These are phyloP conservation scores for Volutella citrinella DNA, from an alignment of 2,329 filamentous ascomycete species.

Conservation along the genomic window DNA sequence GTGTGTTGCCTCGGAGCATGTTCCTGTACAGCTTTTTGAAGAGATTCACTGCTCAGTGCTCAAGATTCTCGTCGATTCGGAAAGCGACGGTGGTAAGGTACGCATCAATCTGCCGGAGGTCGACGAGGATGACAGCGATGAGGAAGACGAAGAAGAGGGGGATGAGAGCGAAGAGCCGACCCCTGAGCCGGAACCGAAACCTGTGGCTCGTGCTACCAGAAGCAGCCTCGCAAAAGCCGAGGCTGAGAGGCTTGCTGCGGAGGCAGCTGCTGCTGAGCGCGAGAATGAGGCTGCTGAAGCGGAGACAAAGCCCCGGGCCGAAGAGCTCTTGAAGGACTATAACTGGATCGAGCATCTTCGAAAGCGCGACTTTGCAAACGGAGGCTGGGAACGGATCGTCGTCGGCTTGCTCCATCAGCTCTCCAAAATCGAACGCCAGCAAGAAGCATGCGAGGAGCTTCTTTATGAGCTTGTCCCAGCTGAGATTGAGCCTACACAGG, in stretches of 20 bases:
- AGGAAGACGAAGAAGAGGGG: slow-evolving; percentile 59
- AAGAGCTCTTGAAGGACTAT: slow-evolving; percentile 70
- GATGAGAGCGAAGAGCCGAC: slow-evolving; percentile 51
- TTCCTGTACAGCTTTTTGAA: slow-evolving; percentile 79
- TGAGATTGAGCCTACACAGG: slow-evolving; percentile 68
- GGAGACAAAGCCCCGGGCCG: slow-evolving; percentile 62
- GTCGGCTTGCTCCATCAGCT: slow-evolving; percentile 83
- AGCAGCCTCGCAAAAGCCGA: slow-evolving; percentile 83
- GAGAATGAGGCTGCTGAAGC: slow-evolving; percentile 44
- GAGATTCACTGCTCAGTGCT: slow-evolving; percentile 91
- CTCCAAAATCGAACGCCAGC: slow-evolving; percentile 69
- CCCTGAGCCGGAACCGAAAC: slow-evolving; percentile 70
- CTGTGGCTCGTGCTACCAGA: slow-evolving; percentile 69
- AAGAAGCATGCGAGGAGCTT: slow-evolving; percentile 73
- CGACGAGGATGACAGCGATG: slow-evolving; percentile 67
- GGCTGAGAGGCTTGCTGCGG: slow-evolving; percentile 63
- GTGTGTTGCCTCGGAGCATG: slow-evolving; percentile 68
- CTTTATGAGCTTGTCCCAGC: slow-evolving; percentile 78
- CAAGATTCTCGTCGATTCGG: slow-evolving; percentile 77
- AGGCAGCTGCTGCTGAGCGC: slow-evolving; percentile 53
- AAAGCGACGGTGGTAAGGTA: slow-evolving; percentile 73
- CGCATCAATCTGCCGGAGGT: slow-evolving; percentile 76
- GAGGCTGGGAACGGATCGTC: slow-evolving; percentile 89
- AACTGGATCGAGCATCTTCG: slow-evolving; percentile 84
- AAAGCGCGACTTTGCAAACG: slow-evolving; percentile 80